These are phyloP conservation scores for Pseudogymnoascus sp. DNA, from an alignment of 2,329 filamentous ascomycete genomes.

Conservation along the genomic window DNA sequence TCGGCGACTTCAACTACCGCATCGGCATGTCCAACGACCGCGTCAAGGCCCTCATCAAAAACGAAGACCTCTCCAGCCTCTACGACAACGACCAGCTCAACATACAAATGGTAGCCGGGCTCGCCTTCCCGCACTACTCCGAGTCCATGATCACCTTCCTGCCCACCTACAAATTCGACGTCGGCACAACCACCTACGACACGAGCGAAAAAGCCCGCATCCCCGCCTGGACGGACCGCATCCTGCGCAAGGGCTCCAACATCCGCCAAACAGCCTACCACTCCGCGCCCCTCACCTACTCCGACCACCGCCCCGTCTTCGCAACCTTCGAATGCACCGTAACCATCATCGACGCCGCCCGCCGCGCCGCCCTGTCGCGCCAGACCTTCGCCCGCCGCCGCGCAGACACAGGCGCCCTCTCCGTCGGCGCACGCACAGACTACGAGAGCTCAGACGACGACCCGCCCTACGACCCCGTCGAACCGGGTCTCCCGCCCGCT, in stretches of 20 bases:
- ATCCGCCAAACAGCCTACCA: constrained; percentile 79
- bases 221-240: constrained; percentile 93
- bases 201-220: constrained; percentile 89
- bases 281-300: constrained; percentile 76
- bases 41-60: constrained; percentile 66
- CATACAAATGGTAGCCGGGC: constrained; percentile 88
- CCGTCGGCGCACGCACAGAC: constrained; percentile 49
- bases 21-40: constrained; percentile 78
- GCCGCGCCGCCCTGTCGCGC: constrained; percentile 64
- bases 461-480: constrained; percentile 62
- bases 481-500: constrained; percentile 65
- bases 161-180: constrained; percentile 93
- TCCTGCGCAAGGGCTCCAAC: constrained; percentile 77
- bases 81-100: constrained; percentile 96
- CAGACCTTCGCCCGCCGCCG: constrained; percentile 66
- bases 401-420: constrained; percentile 55
- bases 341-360: constrained; percentile 67
- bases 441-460: constrained; percentile 32
- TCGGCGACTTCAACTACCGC: constrained; percentile 97
- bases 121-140: constrained; percentile 85
- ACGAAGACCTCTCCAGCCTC: constrained; percentile 65
- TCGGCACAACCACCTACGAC: constrained; percentile 83
- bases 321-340: constrained; percentile 81
- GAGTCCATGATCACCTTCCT: constrained; percentile 82
- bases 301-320: constrained; percentile 93